phyloP scores from a whole-genome alignment of 306 rosid species.

The Ammopiptanthus mongolicus region DNA sequence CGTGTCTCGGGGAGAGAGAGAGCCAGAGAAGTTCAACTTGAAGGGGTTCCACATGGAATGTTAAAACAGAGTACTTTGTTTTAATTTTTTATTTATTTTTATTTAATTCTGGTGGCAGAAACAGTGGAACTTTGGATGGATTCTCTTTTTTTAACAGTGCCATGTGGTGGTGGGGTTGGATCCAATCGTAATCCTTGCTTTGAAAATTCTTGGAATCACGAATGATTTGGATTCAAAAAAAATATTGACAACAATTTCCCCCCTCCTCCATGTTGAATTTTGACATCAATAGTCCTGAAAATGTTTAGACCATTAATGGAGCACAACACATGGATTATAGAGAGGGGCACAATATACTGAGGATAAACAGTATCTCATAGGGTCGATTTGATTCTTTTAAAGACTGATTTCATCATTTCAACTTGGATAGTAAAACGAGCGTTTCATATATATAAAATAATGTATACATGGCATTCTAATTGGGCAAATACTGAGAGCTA shows the following conservation, averaged over 20 bases:
- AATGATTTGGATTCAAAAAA: conserved; percentile 25
- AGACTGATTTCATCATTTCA: not conserved
- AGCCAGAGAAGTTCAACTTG: not conserved
- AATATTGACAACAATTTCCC: conserved; percentile 21
- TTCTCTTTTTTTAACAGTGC: conserved; percentile 1
- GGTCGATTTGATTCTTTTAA: too few species aligned
- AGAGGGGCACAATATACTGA: not conserved
- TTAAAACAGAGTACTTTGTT: conserved; percentile 8
- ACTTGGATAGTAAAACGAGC: not conserved
- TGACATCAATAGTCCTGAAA: not conserved
- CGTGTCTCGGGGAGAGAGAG: not conserved
- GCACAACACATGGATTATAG: not conserved
- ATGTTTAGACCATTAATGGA: too few species aligned
- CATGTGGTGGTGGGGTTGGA: conserved; percentile 61
- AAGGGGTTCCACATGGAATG: conserved; percentile 28
- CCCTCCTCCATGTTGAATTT: not conserved
- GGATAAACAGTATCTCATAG: not conserved
- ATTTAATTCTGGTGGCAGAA: conserved; percentile 9
- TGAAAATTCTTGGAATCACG: conserved; percentile 25
- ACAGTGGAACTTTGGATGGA: not conserved
- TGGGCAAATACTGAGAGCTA: not conserved
- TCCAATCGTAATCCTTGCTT: conserved; percentile 22
- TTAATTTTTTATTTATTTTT: not conserved
- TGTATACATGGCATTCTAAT: not conserved
- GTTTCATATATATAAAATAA: too few species aligned